Percentiles rank a stretch among this genome's conserved stretches.
These are phyloP conservation scores for Clavulina sp. DNA, from an alignment of 768 basidiomycete species.

Conservation along the genomic window DNA sequence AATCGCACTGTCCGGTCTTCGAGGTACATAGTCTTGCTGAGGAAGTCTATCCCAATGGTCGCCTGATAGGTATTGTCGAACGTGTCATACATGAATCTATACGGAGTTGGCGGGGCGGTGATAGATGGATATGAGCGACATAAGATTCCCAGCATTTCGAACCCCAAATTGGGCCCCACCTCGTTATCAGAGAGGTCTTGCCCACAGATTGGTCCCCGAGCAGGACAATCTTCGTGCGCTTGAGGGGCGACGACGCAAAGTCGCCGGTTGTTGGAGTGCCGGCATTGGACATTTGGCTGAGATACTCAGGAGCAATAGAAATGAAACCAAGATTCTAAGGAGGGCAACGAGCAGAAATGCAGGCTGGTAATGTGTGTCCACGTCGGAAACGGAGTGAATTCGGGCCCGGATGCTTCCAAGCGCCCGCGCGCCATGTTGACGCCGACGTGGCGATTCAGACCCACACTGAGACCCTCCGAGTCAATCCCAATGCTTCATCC, in stretches of 20 bases:
- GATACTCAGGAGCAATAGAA: neutral
- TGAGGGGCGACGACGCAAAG: constrained; percentile 76
- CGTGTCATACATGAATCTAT: constrained; percentile 96
- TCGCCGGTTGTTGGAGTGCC: constrained; percentile 56
- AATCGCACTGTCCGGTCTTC: constrained; percentile 95
- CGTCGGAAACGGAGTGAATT: too few species aligned
- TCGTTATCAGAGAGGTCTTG: constrained; percentile 95
- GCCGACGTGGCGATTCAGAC: too few species aligned
- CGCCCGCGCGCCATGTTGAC: too few species aligned
- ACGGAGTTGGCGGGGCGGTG: neutral
- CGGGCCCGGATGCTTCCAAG: too few species aligned
- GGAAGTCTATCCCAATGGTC: constrained; percentile 95
- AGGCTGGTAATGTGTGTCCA: too few species aligned
- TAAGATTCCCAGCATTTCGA: neutral
- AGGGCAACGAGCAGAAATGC: too few species aligned
- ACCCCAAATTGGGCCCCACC: constrained; percentile 29
- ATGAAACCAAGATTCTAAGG: neutral
- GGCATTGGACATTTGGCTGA: neutral
- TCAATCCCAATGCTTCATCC: too few species aligned
- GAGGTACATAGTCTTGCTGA: constrained; percentile 99
- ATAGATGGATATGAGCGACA: too few species aligned
- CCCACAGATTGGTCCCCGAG: constrained; percentile 96
- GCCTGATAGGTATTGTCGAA: constrained; percentile 99
- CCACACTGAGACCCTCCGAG: too few species aligned
- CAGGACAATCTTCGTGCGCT: constrained; percentile 91